These are phyloP conservation scores for Monosporozyma aerobia DNA, from an alignment of 805 yeast genomes.

Conservation along the genomic window DNA sequence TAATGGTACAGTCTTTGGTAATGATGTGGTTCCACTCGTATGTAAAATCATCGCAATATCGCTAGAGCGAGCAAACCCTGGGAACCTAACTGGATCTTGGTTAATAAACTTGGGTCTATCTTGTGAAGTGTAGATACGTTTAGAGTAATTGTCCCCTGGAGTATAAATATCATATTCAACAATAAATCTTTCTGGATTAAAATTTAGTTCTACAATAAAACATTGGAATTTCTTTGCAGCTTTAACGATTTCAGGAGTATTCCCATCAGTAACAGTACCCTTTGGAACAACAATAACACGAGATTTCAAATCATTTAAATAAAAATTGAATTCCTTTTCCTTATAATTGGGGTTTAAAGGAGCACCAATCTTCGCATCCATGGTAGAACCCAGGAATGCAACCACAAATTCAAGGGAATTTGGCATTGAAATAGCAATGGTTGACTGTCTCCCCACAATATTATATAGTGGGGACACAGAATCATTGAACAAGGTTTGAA, in stretches of 20 bases:
- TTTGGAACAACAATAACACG: constrained; percentile 48
- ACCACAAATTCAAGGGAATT: constrained; percentile 52
- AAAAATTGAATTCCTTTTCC: constrained; percentile 53
- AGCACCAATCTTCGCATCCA: constrained; percentile 51
- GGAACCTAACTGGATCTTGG: constrained; percentile 22
- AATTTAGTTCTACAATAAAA: constrained; percentile 46
- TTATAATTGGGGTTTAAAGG: constrained; percentile 61
- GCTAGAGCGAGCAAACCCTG: constrained; percentile 37
- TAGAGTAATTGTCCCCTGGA: constrained; percentile 21
- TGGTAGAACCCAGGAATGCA: constrained; percentile 48
- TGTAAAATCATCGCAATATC: constrained; percentile 60
- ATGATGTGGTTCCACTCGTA: constrained; percentile 70
- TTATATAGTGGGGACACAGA: constrained; percentile 35
- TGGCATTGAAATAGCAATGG: constrained; percentile 52
- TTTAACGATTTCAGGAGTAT: constrained; percentile 35
- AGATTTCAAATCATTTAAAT: constrained; percentile 51
- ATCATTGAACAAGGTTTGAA: constrained; percentile 40
- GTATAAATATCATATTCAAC: constrained; percentile 35
- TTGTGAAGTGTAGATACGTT: constrained; percentile 19
- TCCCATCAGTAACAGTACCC: constrained; percentile 34
- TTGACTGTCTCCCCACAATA: constrained; percentile 31
- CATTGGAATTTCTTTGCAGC: constrained; percentile 42
- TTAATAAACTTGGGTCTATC: constrained; percentile 27
- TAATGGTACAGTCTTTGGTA: constrained; percentile 68
- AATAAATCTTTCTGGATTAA: constrained; percentile 32